These are phyloP conservation scores for Lagenidium sp. DNA, from an alignment of 352 stramenopile species.

Conservation along the genomic window DNA sequence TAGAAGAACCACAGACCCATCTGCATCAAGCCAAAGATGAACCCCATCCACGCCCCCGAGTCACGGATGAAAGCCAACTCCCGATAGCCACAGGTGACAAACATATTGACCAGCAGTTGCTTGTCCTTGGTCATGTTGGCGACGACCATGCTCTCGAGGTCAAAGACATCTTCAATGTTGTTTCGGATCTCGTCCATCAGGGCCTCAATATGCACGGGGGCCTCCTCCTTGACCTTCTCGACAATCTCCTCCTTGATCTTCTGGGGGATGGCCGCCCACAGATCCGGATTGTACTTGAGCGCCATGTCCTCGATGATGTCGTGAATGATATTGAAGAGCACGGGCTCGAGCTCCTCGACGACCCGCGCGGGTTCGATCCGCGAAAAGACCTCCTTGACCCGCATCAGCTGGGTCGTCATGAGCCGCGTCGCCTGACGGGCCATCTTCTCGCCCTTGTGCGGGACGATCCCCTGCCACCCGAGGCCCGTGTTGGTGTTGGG, in stretches of 20 bases:
- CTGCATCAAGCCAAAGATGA: slow-evolving; percentile 82
- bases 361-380: slow-evolving; percentile 87
- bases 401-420: slow-evolving; percentile 92
- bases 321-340: slow-evolving; percentile 86
- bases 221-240: slow-evolving; percentile 92
- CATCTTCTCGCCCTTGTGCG: slow-evolving; percentile 96
- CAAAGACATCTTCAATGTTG: slow-evolving; percentile 94
- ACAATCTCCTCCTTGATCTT: slow-evolving; percentile 90
- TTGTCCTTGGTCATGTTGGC: slow-evolving; percentile 92
- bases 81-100: slow-evolving; percentile 87
- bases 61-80: slow-evolving; percentile 90
- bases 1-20: slow-evolving; percentile 88
- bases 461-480: slow-evolving; percentile 97
- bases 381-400: slow-evolving; percentile 90
- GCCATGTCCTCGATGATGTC: slow-evolving; percentile 85
- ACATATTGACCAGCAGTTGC: slow-evolving; percentile 94
- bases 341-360: slow-evolving; percentile 89
- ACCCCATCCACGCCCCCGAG: slow-evolving; percentile 87
- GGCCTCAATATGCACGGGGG: slow-evolving; percentile 82
- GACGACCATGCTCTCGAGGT: slow-evolving; percentile 95
- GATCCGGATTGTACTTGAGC: slow-evolving; percentile 81
- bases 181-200: slow-evolving; percentile 94
- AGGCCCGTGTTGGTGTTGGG: slow-evolving; percentile 86
- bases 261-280: slow-evolving; percentile 67
- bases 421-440: slow-evolving; percentile 88